Base-by-base conservation (phyloP, 768 basidiomycete genomes). In the Rhizopogon vinicolor region DNA sequence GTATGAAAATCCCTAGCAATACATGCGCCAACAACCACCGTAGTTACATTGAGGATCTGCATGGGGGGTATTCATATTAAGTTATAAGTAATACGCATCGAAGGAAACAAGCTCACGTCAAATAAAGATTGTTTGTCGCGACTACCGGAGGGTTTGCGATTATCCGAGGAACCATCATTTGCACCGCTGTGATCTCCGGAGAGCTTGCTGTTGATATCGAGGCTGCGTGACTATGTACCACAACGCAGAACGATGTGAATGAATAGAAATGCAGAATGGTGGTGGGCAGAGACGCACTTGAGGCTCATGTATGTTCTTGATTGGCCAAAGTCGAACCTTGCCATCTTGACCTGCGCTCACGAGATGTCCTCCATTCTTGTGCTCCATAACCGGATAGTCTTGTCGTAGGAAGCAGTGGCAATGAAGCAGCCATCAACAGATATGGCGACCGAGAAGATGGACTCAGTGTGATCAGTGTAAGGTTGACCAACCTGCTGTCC, bases 401-500 rank as follows among this genome's bases (percentile, higher is more conserved):
- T 63, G n/a, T 71, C 70, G 5, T 58, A 60, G 22, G 70, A 71
- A 1, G 62, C 69, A 1, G 70, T 72, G 0, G 60, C 68, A 41
- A 71, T 62, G 25, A 60, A 59, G 7, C 41, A 58, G 2, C 62
- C 68, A 18, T 60, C 50, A 5, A 61, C 66, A 1, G 71, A 72
- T 48, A 69, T 46, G 1, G 68, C 60, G 33, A 71, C 41, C 4
- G 69, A 61, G 41, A 50, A 54, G 13, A 71, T 58, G 13, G 48
- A 60, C 29, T 62, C 63, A 1, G 49, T 52, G 51, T 69, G 68
- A 8, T 62, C 60, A 2, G 12, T 8, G 7, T 28, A 48, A 28
- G 53, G 28, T n/a, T 18, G 28, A 8, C 31, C 53, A 4, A 54
- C 25, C 31, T 54, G 41, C 18, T 19, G 14, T 16, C 16, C 45